Conservation (phyloP, 768 basidiomycete species). For the Rhizopogon sp. region DNA sequence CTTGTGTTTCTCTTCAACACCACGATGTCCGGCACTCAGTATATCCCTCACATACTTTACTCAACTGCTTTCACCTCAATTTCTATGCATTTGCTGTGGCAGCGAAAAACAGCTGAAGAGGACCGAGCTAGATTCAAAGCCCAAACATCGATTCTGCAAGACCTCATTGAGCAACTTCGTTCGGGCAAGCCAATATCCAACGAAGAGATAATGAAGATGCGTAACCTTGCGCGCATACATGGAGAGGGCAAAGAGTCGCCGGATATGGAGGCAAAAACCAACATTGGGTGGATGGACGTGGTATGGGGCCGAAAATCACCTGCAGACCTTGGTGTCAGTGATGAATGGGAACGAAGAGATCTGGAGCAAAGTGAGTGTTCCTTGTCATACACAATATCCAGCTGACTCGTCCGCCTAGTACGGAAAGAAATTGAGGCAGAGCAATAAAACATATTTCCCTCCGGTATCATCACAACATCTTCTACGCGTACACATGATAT, state of each 20-base stretch:
- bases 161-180: slow-evolving; percentile 48
- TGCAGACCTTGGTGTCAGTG: slow-evolving; percentile 12
- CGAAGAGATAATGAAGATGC: slow-evolving; percentile 50
- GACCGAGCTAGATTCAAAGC: slow-evolving; percentile 52
- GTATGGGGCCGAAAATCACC: slow-evolving; percentile 35
- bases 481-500: neutral
- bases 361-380: slow-evolving; percentile 29
- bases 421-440: slow-evolving; percentile 4
- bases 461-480: neutral
- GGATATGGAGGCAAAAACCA: slow-evolving; percentile 6
- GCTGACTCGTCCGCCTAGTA: slow-evolving; percentile 1
- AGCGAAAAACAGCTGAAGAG: slow-evolving; percentile 44
- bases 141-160: slow-evolving; percentile 58
- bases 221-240: slow-evolving; percentile 44
- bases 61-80: slow-evolving; percentile 62
- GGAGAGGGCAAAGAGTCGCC: slow-evolving; percentile 10
- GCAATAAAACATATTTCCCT: no score
- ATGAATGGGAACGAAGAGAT: slow-evolving; percentile 35
- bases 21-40: slow-evolving; percentile 28
- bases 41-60: slow-evolving; percentile 62
- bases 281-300: slow-evolving; percentile 47
- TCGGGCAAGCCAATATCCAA: slow-evolving; percentile 39
- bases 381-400: neutral
- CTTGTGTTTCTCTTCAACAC: neutral
- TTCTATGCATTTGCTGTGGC: slow-evolving; percentile 59